Percentiles rank a stretch among this genome's conserved stretches.
Evolutionary conservation across 2,329 filamentous ascomycete species (phyloP).

Genomic region (Lasiodiplodia sp.): DNA sequence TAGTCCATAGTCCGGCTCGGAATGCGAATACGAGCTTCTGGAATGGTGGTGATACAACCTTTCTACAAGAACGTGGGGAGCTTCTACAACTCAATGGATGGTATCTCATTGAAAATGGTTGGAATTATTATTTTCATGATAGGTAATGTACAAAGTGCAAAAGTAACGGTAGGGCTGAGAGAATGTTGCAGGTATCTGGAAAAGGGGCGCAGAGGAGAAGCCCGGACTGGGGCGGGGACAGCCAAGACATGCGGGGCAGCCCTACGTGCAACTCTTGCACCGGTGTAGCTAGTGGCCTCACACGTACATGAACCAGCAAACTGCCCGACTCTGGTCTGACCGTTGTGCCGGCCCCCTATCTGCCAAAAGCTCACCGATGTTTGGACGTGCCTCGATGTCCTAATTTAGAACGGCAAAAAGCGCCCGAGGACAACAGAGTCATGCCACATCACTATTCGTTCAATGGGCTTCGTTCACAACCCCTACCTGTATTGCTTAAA

Average conservation of each 20-base stretch:
- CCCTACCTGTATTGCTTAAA: too few relatives aligned
- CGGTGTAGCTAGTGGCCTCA: neutral
- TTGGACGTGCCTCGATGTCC: neutral
- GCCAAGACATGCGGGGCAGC: neutral
- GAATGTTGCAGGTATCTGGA: neutral
- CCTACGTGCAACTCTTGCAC: neutral
- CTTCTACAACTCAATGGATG: neutral
- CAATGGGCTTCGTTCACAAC: too few relatives aligned
- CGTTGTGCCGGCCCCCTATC: neutral
- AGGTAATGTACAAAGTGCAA: neutral
- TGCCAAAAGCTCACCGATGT: neutral
- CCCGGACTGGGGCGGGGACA: neutral
- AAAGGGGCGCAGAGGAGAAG: neutral
- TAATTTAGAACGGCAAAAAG: neutral
- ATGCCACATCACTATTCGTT: neutral
- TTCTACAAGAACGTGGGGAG: neutral
- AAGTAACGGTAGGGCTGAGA: neutral
- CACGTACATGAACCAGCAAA: neutral
- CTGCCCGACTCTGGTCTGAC: neutral
- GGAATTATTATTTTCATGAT: neutral
- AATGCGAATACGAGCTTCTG: neutral
- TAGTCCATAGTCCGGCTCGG: neutral
- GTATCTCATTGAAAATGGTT: accelerated
- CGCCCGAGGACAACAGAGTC: neutral
- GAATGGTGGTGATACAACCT: neutral